Conservation (phyloP, 306 rosid species). For the Psophocarpus tetragonolobus region DNA sequence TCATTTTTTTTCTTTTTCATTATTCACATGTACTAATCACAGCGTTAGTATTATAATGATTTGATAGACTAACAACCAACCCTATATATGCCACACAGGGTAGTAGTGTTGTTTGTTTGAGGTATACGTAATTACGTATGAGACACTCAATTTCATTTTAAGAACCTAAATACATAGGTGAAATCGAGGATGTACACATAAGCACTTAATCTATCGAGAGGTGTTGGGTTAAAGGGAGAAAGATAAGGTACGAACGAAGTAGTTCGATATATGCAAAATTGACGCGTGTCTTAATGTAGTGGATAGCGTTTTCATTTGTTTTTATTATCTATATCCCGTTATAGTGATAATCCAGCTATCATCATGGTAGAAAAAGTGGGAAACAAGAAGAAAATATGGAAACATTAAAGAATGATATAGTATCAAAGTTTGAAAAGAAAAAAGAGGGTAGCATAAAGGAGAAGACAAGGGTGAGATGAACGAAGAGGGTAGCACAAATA, state of each 20-base stretch:
- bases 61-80: background rate
- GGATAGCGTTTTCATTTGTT: background rate
- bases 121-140: background rate
- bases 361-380: background rate
- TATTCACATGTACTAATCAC: background rate
- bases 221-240: background rate
- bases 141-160: background rate
- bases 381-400: background rate
- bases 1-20: background rate
- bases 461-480: background rate
- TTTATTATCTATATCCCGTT: background rate
- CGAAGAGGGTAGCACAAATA: too few species aligned
- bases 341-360: background rate
- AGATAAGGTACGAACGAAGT: background rate
- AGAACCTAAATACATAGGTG: background rate
- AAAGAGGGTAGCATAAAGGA: background rate
- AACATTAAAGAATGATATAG: background rate
- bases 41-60: background rate
- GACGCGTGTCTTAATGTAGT: background rate
- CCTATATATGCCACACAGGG: background rate
- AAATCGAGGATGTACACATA: background rate
- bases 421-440: background rate
- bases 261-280: background rate
- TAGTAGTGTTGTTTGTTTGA: background rate
- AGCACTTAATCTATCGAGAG: background rate